phyloP scores from a whole-genome alignment of 768 basidiomycete genomes.

The Amanita pseudoporphyria region DNA sequence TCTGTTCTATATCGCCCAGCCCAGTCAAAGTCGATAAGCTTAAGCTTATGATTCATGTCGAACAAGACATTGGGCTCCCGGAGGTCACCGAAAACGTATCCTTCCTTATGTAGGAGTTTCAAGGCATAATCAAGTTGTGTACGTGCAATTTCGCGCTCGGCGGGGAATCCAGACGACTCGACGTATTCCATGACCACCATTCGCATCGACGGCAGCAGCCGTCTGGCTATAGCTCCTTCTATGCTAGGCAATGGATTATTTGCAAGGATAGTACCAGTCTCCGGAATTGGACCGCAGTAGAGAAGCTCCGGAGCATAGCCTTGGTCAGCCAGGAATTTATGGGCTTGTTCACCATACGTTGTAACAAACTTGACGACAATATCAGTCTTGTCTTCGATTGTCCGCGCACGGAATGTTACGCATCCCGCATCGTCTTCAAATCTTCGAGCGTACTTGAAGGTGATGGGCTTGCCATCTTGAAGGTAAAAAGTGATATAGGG shows the following conservation, averaged over 20 bases:
- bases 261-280: not conserved
- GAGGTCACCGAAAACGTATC: conserved; percentile 9
- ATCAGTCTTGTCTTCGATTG: not conserved
- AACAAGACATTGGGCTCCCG: conserved; percentile 8
- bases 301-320: conserved; percentile 4
- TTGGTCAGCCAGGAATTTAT: conserved; percentile 5
- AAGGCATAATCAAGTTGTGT: not conserved
- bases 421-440: conserved; percentile 11
- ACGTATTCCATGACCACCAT: conserved; percentile 2
- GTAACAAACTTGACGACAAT: conserved; percentile 10
- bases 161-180: too few relatives aligned
- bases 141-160: not conserved
- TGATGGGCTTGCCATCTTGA: not conserved
- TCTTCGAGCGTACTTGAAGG: conserved; percentile 10
- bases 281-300: too few relatives aligned
- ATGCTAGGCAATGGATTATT: too few relatives aligned
- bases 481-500: conserved; percentile 12
- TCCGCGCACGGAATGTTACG: conserved; percentile 10
- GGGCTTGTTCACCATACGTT: conserved; percentile 5
- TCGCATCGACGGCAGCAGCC: too few relatives aligned
- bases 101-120: not conserved
- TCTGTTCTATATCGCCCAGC: too few relatives aligned
- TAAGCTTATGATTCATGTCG: not conserved
- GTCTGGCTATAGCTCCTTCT: too few relatives aligned
- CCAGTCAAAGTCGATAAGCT: conserved; percentile 10